These are phyloP conservation scores for Hericium coralloides DNA, from an alignment of 768 basidiomycete genomes.

Conservation along the genomic window DNA sequence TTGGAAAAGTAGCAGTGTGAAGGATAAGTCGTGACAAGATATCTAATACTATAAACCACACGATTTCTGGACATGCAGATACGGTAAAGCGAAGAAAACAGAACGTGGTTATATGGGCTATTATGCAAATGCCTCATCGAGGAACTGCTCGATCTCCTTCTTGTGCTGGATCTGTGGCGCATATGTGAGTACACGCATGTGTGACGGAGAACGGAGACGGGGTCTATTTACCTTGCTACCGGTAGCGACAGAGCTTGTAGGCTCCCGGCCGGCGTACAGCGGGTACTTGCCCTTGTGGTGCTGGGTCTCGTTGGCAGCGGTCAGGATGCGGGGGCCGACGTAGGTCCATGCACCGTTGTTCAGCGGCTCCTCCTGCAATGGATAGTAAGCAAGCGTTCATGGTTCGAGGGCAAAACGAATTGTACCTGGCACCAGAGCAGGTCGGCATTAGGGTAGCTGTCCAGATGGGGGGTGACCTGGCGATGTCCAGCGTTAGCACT, in stretches of 20 bases:
- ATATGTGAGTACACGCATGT: not conserved
- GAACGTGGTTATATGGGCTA: too few species aligned
- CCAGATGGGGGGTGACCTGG: conserved; percentile 86
- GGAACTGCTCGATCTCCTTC: conserved; percentile 79
- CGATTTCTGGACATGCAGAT: too few species aligned
- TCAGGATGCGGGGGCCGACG: conserved; percentile 86
- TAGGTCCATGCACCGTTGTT: conserved; percentile 99
- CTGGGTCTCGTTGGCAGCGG: conserved; percentile 84
- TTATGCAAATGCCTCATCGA: conserved; percentile 46
- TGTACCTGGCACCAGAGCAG: conserved; percentile 84
- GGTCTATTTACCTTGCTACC: conserved; percentile 65
- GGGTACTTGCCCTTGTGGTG: conserved; percentile 91
- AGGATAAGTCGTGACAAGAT: too few species aligned
- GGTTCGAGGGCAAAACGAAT: not conserved
- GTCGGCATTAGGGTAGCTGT: conserved; percentile 93
- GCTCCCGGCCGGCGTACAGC: conserved; percentile 85
- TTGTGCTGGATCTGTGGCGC: conserved; percentile 62
- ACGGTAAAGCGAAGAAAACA: too few species aligned
- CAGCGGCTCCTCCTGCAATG: conserved; percentile 75
- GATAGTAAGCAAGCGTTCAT: conserved; percentile 1
- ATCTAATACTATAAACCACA: too few species aligned
- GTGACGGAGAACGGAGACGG: not conserved
- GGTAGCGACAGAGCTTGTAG: conserved; percentile 87
- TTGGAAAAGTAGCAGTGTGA: too few species aligned
- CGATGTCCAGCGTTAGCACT: conserved; percentile 9